Percentiles rank a stretch among this genome's conserved stretches.
These are phyloP conservation scores for Alternaria triticimaculans DNA, from an alignment of 2,329 filamentous ascomycete species.

Conservation along the genomic window DNA sequence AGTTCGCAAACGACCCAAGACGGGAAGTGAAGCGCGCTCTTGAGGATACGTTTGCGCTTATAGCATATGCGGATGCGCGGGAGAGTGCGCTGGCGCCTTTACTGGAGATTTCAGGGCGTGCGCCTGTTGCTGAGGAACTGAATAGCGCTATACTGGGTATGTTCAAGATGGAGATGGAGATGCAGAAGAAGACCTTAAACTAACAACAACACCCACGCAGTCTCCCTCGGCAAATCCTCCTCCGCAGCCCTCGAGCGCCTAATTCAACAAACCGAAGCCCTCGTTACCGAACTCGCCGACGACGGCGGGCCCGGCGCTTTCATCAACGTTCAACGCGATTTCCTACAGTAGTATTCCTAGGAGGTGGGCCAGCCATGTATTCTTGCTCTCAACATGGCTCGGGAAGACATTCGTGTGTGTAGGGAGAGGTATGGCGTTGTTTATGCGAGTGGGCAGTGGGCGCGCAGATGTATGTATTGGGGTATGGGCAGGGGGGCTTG, in stretches of 20 bases:
- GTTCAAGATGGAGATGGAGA: slow-evolving; percentile 10
- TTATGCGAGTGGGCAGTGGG: not conserved
- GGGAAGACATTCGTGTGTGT: not conserved
- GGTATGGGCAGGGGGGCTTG: slow-evolving; percentile 2
- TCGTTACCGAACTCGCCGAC: slow-evolving; percentile 82
- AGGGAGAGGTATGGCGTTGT: not conserved
- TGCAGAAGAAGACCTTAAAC: not conserved
- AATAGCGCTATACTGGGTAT: slow-evolving; percentile 89
- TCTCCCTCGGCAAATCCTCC: slow-evolving; percentile 87
- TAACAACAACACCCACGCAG: slow-evolving; percentile 54
- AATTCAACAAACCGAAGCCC: slow-evolving; percentile 82
- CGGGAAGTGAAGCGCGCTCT: slow-evolving; percentile 76
- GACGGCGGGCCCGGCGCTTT: slow-evolving; percentile 84
- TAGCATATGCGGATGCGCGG: slow-evolving; percentile 84
- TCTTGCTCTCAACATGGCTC: not conserved
- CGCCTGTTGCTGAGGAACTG: slow-evolving; percentile 86
- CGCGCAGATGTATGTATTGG: not conserved
- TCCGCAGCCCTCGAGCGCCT: slow-evolving; percentile 83
- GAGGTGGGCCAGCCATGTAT: not conserved
- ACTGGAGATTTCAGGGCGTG: slow-evolving; percentile 75
- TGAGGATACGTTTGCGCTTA: slow-evolving; percentile 83
- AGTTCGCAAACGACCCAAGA: slow-evolving; percentile 76
- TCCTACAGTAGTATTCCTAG: slow-evolving; percentile 33
- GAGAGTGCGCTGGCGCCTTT: slow-evolving; percentile 79
- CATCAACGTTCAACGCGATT: slow-evolving; percentile 66